Evolutionary conservation across 2,329 filamentous ascomycete genomes (phyloP).

Genomic region (Fusarium avenaceum): DNA sequence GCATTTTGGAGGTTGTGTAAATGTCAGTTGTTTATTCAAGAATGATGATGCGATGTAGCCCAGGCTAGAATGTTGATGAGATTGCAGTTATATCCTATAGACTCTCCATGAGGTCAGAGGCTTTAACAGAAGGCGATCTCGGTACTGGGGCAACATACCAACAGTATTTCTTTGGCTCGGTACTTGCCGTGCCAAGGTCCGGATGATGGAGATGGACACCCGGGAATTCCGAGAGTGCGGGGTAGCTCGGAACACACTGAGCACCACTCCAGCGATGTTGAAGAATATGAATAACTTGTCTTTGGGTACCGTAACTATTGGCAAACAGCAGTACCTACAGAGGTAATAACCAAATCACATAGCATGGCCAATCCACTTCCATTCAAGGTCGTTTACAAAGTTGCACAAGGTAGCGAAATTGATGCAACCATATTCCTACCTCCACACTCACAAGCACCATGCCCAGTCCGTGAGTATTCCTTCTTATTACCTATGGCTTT

Average conservation of each 20-base stretch:
- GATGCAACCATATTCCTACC: constrained; percentile 5
- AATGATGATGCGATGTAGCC: background rate
- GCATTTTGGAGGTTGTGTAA: constrained; percentile 44
- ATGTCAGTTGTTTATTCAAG: background rate
- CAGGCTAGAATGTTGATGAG: background rate
- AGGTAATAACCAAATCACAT: no score
- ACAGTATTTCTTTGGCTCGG: background rate
- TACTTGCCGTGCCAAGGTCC: background rate
- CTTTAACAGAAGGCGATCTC: background rate
- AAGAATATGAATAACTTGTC: constrained; percentile 6
- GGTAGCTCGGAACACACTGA: constrained; percentile 3
- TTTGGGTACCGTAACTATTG: background rate
- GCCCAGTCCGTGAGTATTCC: background rate
- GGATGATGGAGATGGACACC: background rate
- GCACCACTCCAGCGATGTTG: background rate
- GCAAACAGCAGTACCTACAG: no score
- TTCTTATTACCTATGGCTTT: no score
- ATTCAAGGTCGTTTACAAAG: constrained; percentile 15
- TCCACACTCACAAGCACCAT: background rate
- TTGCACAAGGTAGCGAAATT: constrained; percentile 2
- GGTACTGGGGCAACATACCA: background rate
- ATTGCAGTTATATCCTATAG: background rate
- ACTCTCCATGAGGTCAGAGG: background rate
- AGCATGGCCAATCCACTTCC: background rate
- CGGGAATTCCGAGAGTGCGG: constrained; percentile 15